phyloP scores from a whole-genome alignment of 495 filamentous ascomycete species.

The Annulohypoxylon stygium region DNA sequence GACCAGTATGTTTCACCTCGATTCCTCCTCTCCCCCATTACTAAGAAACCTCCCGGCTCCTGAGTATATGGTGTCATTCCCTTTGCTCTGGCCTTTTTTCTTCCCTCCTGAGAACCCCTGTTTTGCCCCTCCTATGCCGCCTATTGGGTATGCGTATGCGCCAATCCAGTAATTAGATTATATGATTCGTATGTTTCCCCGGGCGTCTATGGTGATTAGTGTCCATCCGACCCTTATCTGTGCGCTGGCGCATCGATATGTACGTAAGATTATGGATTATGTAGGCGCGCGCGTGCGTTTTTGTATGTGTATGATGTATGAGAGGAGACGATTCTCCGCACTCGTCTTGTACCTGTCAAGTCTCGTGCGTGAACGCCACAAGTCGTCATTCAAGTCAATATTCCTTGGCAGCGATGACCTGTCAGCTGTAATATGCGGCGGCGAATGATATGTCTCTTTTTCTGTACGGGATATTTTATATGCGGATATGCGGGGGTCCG shows the following conservation, averaged over 20 bases:
- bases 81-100: conserved; percentile 2
- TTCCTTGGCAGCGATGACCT: not conserved
- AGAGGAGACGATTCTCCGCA: not conserved
- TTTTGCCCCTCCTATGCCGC: not conserved
- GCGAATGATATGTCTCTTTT: conserved; percentile 6
- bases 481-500: conserved; percentile 19
- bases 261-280: not conserved
- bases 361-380: conserved; percentile 4
- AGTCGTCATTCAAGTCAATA: not conserved
- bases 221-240: not conserved
- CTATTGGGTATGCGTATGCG: not conserved
- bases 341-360: not conserved
- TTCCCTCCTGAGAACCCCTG: not conserved
- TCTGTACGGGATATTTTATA: not conserved
- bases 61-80: not conserved
- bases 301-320: conserved; percentile 17
- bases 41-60: conserved; percentile 1
- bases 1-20: conserved; percentile 12
- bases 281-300: not conserved
- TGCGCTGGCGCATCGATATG: conserved; percentile 1
- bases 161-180: conserved; percentile 3
- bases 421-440: conserved; percentile 1
- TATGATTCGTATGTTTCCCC: not conserved
- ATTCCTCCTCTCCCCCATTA: not conserved
- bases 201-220: not conserved